These are phyloP conservation scores for Silene conica DNA, from an alignment of 148 eudicot genomes.

Conservation along the genomic window DNA sequence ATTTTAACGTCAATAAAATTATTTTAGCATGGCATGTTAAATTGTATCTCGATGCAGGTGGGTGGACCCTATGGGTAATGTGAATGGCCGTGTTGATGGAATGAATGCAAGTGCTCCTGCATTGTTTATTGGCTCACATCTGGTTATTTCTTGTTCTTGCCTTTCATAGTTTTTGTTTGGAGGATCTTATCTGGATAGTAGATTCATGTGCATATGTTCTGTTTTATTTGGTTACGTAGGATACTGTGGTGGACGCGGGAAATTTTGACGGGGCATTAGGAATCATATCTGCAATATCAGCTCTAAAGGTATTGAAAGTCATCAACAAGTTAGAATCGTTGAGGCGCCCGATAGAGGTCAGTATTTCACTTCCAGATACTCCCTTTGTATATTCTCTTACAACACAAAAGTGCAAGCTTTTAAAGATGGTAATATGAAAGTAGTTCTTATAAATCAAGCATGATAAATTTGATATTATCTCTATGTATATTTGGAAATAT, in stretches of 20 bases:
- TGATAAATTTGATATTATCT: neutral
- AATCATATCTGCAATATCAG: slow-evolving; percentile 70
- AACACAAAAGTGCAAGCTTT: neutral
- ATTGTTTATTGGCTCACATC: slow-evolving; percentile 83
- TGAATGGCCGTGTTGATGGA: slow-evolving; percentile 90
- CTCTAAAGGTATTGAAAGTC: slow-evolving; percentile 66
- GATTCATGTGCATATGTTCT: slow-evolving; percentile 7
- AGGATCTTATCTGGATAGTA: neutral
- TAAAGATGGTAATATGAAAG: too few relatives aligned
- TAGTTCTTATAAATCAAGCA: neutral
- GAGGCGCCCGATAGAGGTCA: slow-evolving; percentile 78
- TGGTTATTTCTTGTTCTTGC: slow-evolving; percentile 39
- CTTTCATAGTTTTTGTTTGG: neutral
- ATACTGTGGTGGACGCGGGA: slow-evolving; percentile 97
- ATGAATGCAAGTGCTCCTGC: slow-evolving; percentile 55
- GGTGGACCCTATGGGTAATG: slow-evolving; percentile 93
- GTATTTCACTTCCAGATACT: neutral
- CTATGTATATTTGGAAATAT: too few relatives aligned
- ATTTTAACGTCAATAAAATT: neutral
- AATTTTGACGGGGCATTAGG: slow-evolving; percentile 89
- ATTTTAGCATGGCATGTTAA: neutral
- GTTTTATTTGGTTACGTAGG: slow-evolving; percentile 37
- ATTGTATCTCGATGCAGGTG: slow-evolving; percentile 49
- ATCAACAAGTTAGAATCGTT: slow-evolving; percentile 45
- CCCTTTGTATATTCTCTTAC: neutral